Percentiles rank a stretch among this genome's conserved stretches.
These are phyloP conservation scores for Castanea sativa DNA, from an alignment of 306 rosid species.

Conservation along the genomic window DNA sequence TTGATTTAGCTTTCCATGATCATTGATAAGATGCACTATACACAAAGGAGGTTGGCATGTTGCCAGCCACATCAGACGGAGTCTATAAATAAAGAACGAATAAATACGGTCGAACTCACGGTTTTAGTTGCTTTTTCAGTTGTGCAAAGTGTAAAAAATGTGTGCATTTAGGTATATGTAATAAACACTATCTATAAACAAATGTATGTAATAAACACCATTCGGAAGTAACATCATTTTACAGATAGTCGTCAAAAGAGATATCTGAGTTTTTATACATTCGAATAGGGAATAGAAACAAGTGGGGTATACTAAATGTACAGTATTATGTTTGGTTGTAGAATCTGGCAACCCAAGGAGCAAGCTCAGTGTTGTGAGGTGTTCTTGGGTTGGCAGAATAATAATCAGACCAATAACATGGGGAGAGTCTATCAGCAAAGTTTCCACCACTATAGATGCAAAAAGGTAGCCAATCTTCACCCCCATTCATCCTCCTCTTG, in stretches of 20 bases:
- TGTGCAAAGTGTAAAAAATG: too few relatives aligned
- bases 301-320: neutral
- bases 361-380: conserved; percentile 68
- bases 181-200: too few relatives aligned
- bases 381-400: conserved; percentile 63
- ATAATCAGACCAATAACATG: conserved; percentile 82
- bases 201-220: neutral
- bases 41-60: too few relatives aligned
- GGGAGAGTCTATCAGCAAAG: conserved; percentile 52
- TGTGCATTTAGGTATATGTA: too few relatives aligned
- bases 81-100: too few relatives aligned
- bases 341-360: conserved; percentile 88
- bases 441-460: conserved; percentile 56
- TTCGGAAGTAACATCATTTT: neutral
- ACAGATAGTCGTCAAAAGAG: neutral
- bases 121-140: too few relatives aligned
- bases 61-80: too few relatives aligned
- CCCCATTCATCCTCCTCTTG: conserved; percentile 87
- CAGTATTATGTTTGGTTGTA: conserved; percentile 36
- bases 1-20: too few relatives aligned
- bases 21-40: too few relatives aligned
- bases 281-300: neutral
- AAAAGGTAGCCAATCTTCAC: conserved; percentile 85
- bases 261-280: neutral
- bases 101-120: too few relatives aligned